A percentile compares a stretch with the other conserved stretches of the same genome.
Evolutionary conservation across 2,329 filamentous ascomycete genomes (phyloP).

Genomic region (Apiospora pterosperma): DNA sequence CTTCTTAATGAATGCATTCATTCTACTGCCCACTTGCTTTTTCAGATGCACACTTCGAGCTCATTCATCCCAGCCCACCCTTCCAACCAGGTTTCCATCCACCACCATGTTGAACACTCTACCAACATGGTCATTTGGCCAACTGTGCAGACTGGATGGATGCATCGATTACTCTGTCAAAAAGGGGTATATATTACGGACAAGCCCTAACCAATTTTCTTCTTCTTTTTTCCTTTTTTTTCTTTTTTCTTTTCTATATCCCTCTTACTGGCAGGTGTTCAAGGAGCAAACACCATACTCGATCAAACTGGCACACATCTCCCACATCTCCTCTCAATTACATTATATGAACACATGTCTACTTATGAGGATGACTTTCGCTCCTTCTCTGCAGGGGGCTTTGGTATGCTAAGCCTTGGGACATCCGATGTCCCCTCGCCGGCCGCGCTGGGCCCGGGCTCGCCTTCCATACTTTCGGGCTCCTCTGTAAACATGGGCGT

Average conservation of each 20-base stretch:
- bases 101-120: too few relatives aligned
- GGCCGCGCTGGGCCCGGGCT: conserved; percentile 1
- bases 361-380: conserved; percentile 29
- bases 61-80: too few relatives aligned
- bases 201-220: not conserved
- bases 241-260: not conserved
- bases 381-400: conserved; percentile 25
- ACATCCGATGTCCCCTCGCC: conserved; percentile 14
- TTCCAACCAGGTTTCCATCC: too few relatives aligned
- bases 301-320: too few relatives aligned
- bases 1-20: too few relatives aligned
- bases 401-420: conserved; percentile 25
- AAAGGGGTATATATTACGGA: not conserved
- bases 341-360: conserved; percentile 13
- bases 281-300: conserved; percentile 1
- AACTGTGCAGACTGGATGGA: too few relatives aligned
- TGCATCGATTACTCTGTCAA: not conserved
- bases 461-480: conserved; percentile 27
- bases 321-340: not conserved
- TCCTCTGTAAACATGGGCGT: conserved; percentile 30
- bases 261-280: conserved; percentile 7
- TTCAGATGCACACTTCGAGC: too few relatives aligned
- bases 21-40: too few relatives aligned
- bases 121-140: too few relatives aligned
- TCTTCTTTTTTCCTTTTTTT: not conserved